A percentile compares a stretch with the other conserved stretches of the same genome.
Evolutionary conservation across 495 filamentous ascomycete genomes (phyloP).

Genomic region (Aspergillus coremiiformis): DNA sequence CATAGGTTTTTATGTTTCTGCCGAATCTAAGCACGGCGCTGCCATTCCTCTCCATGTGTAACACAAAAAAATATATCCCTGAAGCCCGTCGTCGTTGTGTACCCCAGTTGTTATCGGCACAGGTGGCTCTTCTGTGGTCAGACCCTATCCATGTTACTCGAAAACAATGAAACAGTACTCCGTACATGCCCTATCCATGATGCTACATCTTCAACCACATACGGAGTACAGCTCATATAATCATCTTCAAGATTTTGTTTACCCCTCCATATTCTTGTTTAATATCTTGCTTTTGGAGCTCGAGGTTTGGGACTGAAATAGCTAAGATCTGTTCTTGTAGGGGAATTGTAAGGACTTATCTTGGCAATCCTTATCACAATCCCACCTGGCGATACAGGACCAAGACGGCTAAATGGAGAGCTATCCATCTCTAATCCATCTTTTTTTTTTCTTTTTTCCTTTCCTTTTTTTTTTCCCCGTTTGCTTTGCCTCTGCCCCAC

Average conservation of each 20-base stretch:
- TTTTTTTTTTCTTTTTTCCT: neutral
- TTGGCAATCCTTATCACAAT: slow-evolving; percentile 20
- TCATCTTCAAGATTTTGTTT: neutral
- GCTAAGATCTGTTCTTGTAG: slow-evolving; percentile 8
- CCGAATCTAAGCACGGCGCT: neutral
- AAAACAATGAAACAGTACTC: too few species aligned
- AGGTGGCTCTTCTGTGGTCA: neutral
- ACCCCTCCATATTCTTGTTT: neutral
- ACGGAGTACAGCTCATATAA: neutral
- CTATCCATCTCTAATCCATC: neutral
- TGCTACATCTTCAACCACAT: neutral
- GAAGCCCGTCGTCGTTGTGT: neutral
- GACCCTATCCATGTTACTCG: neutral
- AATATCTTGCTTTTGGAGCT: neutral
- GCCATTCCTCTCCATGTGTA: neutral
- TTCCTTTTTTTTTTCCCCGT: neutral
- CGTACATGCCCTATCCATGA: neutral
- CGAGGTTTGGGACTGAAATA: neutral
- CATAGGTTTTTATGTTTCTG: neutral
- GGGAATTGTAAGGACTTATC: slow-evolving; percentile 16
- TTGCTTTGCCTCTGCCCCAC: slow-evolving; percentile 1
- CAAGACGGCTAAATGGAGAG: slow-evolving; percentile 3
- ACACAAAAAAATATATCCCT: neutral
- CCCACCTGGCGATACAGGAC: slow-evolving; percentile 1
- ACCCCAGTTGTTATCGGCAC: neutral